Percentiles rank a stretch among this genome's conserved stretches.
Conservation (phyloP, 805 yeast species). For the Yarrowia osloensis region DNA sequence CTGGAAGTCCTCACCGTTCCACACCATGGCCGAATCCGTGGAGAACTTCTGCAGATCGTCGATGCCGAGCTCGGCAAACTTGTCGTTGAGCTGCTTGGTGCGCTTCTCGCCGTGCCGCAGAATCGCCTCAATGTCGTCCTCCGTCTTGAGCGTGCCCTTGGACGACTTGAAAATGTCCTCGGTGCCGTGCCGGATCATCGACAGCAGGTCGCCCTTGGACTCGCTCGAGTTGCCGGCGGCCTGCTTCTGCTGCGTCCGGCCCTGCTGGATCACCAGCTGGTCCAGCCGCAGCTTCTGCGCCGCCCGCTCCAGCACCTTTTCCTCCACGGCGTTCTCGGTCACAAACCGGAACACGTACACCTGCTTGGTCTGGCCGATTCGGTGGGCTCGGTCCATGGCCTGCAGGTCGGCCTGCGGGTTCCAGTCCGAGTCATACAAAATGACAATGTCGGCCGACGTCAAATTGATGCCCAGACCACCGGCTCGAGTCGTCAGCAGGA, state of each 20-base stretch:
- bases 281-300: constrained; percentile 91
- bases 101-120: constrained; percentile 78
- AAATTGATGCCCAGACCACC: constrained; percentile 95
- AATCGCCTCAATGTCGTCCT: constrained; percentile 81
- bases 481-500: constrained; percentile 88
- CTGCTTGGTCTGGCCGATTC: constrained; percentile 96
- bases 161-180: constrained; percentile 72
- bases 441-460: constrained; percentile 88
- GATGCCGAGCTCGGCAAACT: constrained; percentile 81
- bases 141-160: constrained; percentile 42
- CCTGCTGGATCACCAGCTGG: constrained; percentile 95
- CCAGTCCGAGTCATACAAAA: constrained; percentile 93
- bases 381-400: constrained; percentile 97
- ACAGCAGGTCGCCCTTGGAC: constrained; percentile 67
- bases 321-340: constrained; percentile 95
- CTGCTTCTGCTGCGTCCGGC: constrained; percentile 57
- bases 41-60: constrained; percentile 93
- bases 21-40: constrained; percentile 88
- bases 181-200: constrained; percentile 98
- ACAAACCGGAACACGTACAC: constrained; percentile 90
- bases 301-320: constrained; percentile 92
- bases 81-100: constrained; percentile 75
- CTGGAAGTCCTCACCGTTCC: constrained; percentile 91
- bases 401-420: constrained; percentile 97
- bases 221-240: constrained; percentile 42